Percentiles rank a stretch among this genome's conserved stretches.
phyloP scores from a whole-genome alignment of 2,329 filamentous ascomycete species.

The Fusarium subtropicale region DNA sequence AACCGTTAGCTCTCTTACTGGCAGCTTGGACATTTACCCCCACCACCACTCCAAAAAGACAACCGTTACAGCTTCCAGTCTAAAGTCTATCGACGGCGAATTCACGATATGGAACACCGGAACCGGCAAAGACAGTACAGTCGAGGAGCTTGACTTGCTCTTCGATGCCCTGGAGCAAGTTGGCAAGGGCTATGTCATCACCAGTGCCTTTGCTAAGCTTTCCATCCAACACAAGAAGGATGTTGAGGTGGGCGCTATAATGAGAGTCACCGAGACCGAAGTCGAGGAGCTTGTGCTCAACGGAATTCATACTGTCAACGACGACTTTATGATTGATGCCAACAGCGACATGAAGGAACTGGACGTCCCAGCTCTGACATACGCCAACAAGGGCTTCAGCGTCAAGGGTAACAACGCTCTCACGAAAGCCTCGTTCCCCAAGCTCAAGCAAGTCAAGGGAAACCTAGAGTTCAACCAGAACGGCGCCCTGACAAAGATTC shows the following conservation, averaged over 20 bases:
- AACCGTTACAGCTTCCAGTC: conserved; percentile 33
- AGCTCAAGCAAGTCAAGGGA: conserved; percentile 43
- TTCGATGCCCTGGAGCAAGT: conserved; percentile 41
- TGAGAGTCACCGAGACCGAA: conserved; percentile 43
- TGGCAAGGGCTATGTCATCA: conserved; percentile 42
- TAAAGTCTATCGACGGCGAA: conserved; percentile 40
- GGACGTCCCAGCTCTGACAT: conserved; percentile 29
- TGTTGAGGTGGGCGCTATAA: conserved; percentile 36
- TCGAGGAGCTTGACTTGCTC: conserved; percentile 37
- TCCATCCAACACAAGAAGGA: conserved; percentile 38
- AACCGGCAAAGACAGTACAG: conserved; percentile 19
- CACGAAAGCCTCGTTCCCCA: conserved; percentile 35
- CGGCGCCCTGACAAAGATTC: conserved; percentile 31
- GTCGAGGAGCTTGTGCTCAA: conserved; percentile 36
- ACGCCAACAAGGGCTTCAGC: conserved; percentile 41
- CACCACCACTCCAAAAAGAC: conserved; percentile 43
- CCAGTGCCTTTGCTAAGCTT: conserved; percentile 37
- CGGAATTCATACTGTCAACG: conserved; percentile 42
- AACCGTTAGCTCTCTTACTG: conserved; percentile 37
- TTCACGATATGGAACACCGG: conserved; percentile 44
- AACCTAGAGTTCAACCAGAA: conserved; percentile 45
- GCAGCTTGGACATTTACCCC: conserved; percentile 46
- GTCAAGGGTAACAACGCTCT: conserved; percentile 42
- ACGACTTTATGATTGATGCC: conserved; percentile 44
- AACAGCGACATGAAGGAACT: conserved; percentile 40